Conservation (phyloP, 2,329 filamentous ascomycete species). For the Gnomoniopsis sp. region DNA sequence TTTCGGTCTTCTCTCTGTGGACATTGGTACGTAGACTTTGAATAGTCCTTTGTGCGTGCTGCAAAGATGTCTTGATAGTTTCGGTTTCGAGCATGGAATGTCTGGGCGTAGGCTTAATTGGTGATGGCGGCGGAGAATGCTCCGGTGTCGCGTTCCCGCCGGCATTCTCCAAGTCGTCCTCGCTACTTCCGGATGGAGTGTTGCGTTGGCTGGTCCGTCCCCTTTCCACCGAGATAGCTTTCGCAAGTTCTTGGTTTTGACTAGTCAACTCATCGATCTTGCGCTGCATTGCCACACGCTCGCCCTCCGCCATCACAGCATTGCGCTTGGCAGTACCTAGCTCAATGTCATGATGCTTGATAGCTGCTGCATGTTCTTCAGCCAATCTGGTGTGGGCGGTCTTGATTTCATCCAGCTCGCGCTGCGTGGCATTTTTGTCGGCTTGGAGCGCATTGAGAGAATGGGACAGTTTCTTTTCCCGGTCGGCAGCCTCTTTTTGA, state of each 20-base stretch:
- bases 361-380: slow-evolving; percentile 73
- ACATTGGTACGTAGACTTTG: slow-evolving; percentile 93
- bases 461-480: slow-evolving; percentile 77
- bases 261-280: slow-evolving; percentile 83
- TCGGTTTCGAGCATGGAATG: slow-evolving; percentile 93
- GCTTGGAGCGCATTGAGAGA: slow-evolving; percentile 64
- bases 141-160: slow-evolving; percentile 75
- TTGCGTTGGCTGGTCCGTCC: slow-evolving; percentile 65
- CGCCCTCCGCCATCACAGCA: slow-evolving; percentile 72
- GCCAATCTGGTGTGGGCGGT: slow-evolving; percentile 71
- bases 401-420: slow-evolving; percentile 88
- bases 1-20: slow-evolving; percentile 97
- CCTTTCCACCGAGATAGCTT: slow-evolving; percentile 72
- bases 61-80: slow-evolving; percentile 88
- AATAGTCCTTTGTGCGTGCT: slow-evolving; percentile 94
- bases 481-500: slow-evolving; percentile 73
- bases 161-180: slow-evolving; percentile 62
- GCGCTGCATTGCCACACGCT: slow-evolving; percentile 73
- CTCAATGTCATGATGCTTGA: slow-evolving; percentile 87
- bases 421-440: slow-evolving; percentile 75
- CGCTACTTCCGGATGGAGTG: slow-evolving; percentile 52
- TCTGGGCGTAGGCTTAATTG: slow-evolving; percentile 85
- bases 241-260: slow-evolving; percentile 89
- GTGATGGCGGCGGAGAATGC: slow-evolving; percentile 85
- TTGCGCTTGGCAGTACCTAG: slow-evolving; percentile 79